Percentiles rank a stretch among this genome's conserved stretches.
Evolutionary conservation across 176 grass and related monocot species (phyloP).

Genomic region (Urochloa ruziziensis): DNA sequence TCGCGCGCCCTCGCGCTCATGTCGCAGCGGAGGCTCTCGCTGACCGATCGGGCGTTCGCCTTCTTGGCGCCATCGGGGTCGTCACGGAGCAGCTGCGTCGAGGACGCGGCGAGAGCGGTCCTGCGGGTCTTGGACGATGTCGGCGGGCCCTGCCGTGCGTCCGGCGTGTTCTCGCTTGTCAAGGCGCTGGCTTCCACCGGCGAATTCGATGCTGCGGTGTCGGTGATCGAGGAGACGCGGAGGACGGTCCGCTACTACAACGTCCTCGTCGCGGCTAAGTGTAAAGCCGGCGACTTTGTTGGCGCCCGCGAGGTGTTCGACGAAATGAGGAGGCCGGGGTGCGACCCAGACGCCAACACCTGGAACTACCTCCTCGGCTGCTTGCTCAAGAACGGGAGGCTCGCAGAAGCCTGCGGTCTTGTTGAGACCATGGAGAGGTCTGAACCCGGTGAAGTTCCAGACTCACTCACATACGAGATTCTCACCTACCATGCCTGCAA

Average conservation of each 20-base stretch:
- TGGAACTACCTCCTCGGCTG: constrained; percentile 83
- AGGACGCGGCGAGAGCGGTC: constrained; percentile 17
- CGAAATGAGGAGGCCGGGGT: constrained; percentile 64
- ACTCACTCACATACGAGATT: constrained; percentile 63
- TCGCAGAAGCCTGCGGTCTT: constrained; percentile 60
- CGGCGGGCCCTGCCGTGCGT: constrained; percentile 52
- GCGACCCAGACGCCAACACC: constrained; percentile 62
- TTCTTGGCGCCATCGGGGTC: constrained; percentile 37
- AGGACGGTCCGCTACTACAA: constrained; percentile 63
- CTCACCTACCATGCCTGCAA: constrained; percentile 71
- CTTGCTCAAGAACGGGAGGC: constrained; percentile 65
- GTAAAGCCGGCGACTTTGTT: too few relatives aligned
- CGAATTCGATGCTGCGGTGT: constrained; percentile 56
- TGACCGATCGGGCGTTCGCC: constrained; percentile 63
- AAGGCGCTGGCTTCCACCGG: constrained; percentile 56
- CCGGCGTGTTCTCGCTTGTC: constrained; percentile 76
- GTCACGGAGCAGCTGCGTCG: not conserved
- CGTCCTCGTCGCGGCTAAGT: constrained; percentile 62
- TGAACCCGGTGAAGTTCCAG: constrained; percentile 6
- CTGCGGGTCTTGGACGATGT: constrained; percentile 29
- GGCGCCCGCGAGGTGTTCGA: constrained; percentile 44
- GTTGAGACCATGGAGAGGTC: constrained; percentile 70
- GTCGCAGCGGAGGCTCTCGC: constrained; percentile 31
- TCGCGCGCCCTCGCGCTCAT: constrained; percentile 43
- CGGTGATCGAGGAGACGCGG: constrained; percentile 55